Evolutionary conservation across 177 flowering plant genomes (phyloP), one percentile per base, ranked within the genome.

Genomic region (Vitis hybrid): DNA sequence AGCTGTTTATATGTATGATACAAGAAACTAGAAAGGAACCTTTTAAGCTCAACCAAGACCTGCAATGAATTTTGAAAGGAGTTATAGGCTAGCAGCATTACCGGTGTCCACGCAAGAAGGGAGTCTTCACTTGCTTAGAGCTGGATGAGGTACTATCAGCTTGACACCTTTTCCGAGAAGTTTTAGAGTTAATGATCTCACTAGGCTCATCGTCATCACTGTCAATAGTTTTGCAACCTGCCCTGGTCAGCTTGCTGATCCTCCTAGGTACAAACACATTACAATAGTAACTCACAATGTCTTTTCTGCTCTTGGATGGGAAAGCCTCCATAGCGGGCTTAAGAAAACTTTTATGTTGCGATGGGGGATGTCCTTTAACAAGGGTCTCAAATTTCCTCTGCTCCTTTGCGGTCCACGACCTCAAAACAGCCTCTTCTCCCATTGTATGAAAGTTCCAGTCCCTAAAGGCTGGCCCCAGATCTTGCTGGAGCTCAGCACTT

Each of bases 381-480:
- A 78, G 55, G 4, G 20, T 9, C 31, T 71, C 31, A 18, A 84
- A 82, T 48, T 55, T 70, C 62, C 64, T 51, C 62, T 79, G 74
- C 19, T 82, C 79, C 62, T 64, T n/a, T 3, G 19, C 1, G 10
- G 76, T 69, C 87, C 87, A 84, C 9, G 68, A 66, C 31, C 65
- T 70, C 1, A 70, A 69, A 66, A 80, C 82, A 39, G 45, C 45
- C 31, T 73, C 76, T 65, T 76, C 84, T 2, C 87, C 87, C 84
- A 80, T 79, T 29, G 75, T 76, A 70, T 82, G 72, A 62, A 84
- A 79, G 45, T 71, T 77, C 85, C 82, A 78, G 20, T 13, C 63
- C 55, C 10, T 72, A 53, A 72, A 84, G 16, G 79, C 84, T 60
- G 81, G 62, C 9, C 87, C 82, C 2, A 84, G 67, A 22, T 76